phyloP scores from a whole-genome alignment of 176 grass and related monocot species.

The Typha latifolia region DNA sequence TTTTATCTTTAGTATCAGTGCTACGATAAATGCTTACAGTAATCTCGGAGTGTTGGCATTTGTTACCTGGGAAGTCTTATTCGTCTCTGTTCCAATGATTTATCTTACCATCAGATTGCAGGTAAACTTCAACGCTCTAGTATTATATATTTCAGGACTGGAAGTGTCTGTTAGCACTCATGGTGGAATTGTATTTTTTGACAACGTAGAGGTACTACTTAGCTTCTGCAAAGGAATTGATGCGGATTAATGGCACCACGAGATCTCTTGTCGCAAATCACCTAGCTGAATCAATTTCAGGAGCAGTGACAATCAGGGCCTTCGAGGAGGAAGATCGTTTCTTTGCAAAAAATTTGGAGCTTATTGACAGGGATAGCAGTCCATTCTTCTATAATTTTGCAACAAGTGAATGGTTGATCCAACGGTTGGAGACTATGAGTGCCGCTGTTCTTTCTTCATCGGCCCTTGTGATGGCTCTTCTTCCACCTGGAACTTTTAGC shows the following conservation, averaged over 20 bases:
- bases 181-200: constrained; percentile 6
- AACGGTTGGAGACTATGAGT: constrained; percentile 63
- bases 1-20: constrained; percentile 36
- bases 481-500: constrained; percentile 79
- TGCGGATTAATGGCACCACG: constrained; percentile 93
- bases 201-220: constrained; percentile 72
- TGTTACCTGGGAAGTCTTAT: constrained; percentile 92
- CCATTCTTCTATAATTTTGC: constrained; percentile 80
- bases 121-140: constrained; percentile 23
- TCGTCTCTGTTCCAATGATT: constrained; percentile 56
- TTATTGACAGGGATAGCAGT: constrained; percentile 77
- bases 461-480: constrained; percentile 66
- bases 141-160: not conserved
- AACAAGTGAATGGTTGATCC: constrained; percentile 81
- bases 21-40: constrained; percentile 59
- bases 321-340: constrained; percentile 79
- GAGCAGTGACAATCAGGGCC: constrained; percentile 70
- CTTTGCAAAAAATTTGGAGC: constrained; percentile 59
- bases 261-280: constrained; percentile 87
- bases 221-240: constrained; percentile 81
- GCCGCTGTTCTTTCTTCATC: constrained; percentile 63
- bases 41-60: constrained; percentile 77
- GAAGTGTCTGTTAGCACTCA: not conserved
- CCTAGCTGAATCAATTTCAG: constrained; percentile 74
- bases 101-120: constrained; percentile 60